Evolutionary conservation across 257 asterid species (phyloP), one percentile per base, ranked within the genome.

Genomic region (Nicotiana paniculata): DNA sequence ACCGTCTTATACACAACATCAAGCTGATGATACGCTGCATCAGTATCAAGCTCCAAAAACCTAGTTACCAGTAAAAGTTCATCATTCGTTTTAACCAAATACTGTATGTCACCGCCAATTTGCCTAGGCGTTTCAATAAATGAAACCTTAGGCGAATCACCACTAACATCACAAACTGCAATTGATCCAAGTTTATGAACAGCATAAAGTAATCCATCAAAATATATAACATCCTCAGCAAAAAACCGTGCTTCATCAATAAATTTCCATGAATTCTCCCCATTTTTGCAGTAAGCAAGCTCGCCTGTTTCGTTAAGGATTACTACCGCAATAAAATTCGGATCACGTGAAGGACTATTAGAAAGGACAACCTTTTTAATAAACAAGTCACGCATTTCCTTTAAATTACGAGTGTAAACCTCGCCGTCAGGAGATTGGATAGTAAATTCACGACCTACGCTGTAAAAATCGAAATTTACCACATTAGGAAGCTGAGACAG

Each of bases 301-400:
- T 85, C 91, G 8, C 90, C 95, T 1, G 81, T 81, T 12, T 67
- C 84, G 85, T 84, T 87, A 3, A 93, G 85, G 26, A 94, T 88
- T 3, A 92, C 92, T 59, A 94, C 81, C 32, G 96, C 95, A 28
- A 76, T 63, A 65, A 92, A 93, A 67, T 80, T 65, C 9, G 89
- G 21, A 9, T 69, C 83, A 2, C 30, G 18, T 68, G 54, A 54
- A 9, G 98, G 97, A 67, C 81, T 86, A 69, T 83, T 86, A 9
- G 98, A 95, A 74, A 95, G 86, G 37, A 95, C 82, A 46, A 87
- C 89, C 84, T 95, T 95, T 54, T 87, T 90, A 5, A 95, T 84
- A 67, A 91, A 95, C 3, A 76, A 35, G 39, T 95, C 98, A 24
- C 98, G 91, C 92, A 95, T 95, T 77, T 90, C 92, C 86, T 68